Evolutionary conservation across 108 stramenopile species (phyloP), one percentile per base, ranked within the genome.

Genomic region (Mayamaea pseudoterrestris): DNA sequence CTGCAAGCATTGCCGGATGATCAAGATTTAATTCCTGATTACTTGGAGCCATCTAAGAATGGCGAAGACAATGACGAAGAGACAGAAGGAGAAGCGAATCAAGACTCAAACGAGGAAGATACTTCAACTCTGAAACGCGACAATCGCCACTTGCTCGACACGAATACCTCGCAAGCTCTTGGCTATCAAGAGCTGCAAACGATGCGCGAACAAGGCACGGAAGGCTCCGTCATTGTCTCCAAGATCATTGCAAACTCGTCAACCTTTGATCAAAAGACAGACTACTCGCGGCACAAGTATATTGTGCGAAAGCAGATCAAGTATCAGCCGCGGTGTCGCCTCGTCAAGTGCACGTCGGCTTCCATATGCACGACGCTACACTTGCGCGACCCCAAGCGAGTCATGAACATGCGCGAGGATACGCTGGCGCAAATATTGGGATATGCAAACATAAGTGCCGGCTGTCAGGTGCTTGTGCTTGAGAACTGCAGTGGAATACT

Each of bases 271-370:
- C 41, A 59, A 58, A 93, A 90, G 61, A 93, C 93, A 1, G 76
- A 69, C 32, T 93, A 78, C 37, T 74, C 78, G 48, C 72, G 84
- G 40, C 82, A 80, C 36, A 93, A 93, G 63, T 93, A 87, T 58
- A 69, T 90, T 26, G 51, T 41, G 1, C 44, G 69, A 25, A 93
- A 93, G 49, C 81, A 85, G 32, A 23, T 54, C 41, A 90, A 93
- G 47, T 82, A 90, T 60, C 79, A 80, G 48, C 71, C 57, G 0
- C 74, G 88, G 0, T 85, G 84, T 67, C 80, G 93, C 4, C 55
- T 93, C 16, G 69, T 87, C 1, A 56, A 74, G 0, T 72, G 79
- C 37, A 90, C 83, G 5, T 64, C 71, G 5, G 25, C 46, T 20
- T 62, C 80, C 17, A 44, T 93, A 7, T 85, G 83, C 44, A 54